Conservation (phyloP, 495 filamentous ascomycete genomes). For the Astrothelium subdiscretum region DNA sequence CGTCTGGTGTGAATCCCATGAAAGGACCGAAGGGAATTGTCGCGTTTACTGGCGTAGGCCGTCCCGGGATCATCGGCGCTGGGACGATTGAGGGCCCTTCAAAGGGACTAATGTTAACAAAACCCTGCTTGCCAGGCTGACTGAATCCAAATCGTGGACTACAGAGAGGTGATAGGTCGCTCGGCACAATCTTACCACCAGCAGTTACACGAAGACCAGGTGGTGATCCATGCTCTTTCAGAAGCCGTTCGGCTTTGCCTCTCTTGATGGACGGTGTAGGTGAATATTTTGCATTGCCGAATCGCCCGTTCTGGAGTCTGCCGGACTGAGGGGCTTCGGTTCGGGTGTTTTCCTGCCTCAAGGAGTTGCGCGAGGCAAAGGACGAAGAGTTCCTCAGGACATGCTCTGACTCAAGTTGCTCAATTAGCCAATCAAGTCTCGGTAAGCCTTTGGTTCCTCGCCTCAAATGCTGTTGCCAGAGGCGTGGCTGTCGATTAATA, state of each 20-base stretch:
- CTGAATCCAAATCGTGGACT: constrained; percentile 22
- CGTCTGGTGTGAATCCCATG: background rate
- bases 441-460: background rate
- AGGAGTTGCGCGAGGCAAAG: constrained; percentile 10
- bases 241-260: constrained; percentile 32
- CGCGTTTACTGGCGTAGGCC: background rate
- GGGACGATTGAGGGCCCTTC: background rate
- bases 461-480: background rate
- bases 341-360: background rate
- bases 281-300: constrained; percentile 9
- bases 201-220: constrained; percentile 52
- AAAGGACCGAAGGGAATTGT: background rate
- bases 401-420: constrained; percentile 10
- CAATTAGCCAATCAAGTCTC: constrained; percentile 5
- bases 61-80: background rate
- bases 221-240: constrained; percentile 49
- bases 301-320: background rate
- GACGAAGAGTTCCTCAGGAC: constrained; percentile 19
- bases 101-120: background rate
- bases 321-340: background rate
- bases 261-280: constrained; percentile 30
- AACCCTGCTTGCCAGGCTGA: background rate
- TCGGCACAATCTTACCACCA: constrained; percentile 52
- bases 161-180: constrained; percentile 24
- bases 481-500: background rate